Evolutionary conservation across 2,329 filamentous ascomycete species (phyloP).

Genomic region (Sporothrix mexicana): DNA sequence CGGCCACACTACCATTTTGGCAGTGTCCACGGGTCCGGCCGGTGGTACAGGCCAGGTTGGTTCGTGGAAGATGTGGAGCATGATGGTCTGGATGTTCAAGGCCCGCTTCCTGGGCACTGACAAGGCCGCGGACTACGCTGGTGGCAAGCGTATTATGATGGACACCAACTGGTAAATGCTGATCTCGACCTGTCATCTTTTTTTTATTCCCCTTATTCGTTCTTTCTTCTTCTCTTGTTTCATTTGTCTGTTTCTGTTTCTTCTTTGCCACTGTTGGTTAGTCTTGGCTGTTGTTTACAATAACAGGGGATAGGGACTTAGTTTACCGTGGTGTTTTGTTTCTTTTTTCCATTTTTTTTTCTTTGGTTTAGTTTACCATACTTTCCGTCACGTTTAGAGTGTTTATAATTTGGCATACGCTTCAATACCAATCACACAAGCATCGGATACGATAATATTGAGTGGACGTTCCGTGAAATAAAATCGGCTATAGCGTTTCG

Average conservation of each 20-base stretch:
- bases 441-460: no score
- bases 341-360: neutral
- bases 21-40: slow-evolving; percentile 40
- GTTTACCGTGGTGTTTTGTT: neutral
- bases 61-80: slow-evolving; percentile 37
- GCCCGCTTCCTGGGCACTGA: slow-evolving; percentile 39
- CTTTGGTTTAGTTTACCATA: neutral
- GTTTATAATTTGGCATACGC: neutral
- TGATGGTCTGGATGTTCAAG: slow-evolving; percentile 41
- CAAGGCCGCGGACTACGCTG: slow-evolving; percentile 33
- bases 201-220: neutral
- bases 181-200: neutral
- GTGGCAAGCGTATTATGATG: slow-evolving; percentile 22
- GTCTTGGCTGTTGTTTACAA: neutral
- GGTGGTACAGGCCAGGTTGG: slow-evolving; percentile 43
- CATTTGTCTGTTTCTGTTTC: neutral
- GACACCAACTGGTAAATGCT: slow-evolving; percentile 23
- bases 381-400: neutral
- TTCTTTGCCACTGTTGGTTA: neutral
- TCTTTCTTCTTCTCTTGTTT: neutral
- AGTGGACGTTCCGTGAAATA: neutral
- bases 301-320: neutral
- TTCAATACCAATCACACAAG: neutral
- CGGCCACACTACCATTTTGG: slow-evolving; percentile 36
- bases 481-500: neutral